Conservation (phyloP, 257 asterid genomes). For the Solanum pinnatisectum region DNA sequence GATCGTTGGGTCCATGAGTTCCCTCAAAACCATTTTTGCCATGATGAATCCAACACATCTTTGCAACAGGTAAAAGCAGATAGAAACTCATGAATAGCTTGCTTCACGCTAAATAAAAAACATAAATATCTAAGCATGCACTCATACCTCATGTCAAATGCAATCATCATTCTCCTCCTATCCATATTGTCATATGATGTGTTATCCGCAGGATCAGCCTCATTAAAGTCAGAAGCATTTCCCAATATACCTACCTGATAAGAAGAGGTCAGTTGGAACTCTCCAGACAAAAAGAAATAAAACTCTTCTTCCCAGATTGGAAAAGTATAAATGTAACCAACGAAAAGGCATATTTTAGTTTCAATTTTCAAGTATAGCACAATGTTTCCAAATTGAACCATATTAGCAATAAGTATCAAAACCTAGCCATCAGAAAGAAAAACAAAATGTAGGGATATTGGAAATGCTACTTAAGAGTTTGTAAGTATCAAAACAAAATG, state of each 20-base stretch:
- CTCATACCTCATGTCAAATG: conserved; percentile 89
- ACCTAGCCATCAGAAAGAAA: not conserved
- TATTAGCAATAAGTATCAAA: not conserved
- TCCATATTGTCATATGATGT: conserved; percentile 32
- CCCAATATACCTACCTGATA: conserved; percentile 87
- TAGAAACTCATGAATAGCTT: not conserved
- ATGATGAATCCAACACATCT: conserved; percentile 91
- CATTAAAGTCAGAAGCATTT: conserved; percentile 77
- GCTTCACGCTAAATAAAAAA: conserved; percentile 6
- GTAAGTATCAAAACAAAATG: not conserved
- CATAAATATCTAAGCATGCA: not conserved
- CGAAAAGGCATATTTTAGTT: not conserved
- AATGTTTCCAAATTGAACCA: not conserved
- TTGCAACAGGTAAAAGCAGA: conserved; percentile 9
- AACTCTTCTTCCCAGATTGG: not conserved
- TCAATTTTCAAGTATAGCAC: not conserved
- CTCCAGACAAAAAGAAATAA: not conserved
- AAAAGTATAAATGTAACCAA: not conserved
- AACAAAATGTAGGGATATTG: not conserved
- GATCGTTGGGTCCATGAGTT: conserved; percentile 77
- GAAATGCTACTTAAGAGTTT: not conserved
- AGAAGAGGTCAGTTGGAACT: conserved; percentile 5
- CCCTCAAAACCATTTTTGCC: conserved; percentile 93
- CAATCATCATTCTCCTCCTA: conserved; percentile 87
- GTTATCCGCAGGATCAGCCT: conserved; percentile 35